Base-by-base conservation (phyloP, 2,329 filamentous ascomycete genomes). In the Alternaria panax region DNA sequence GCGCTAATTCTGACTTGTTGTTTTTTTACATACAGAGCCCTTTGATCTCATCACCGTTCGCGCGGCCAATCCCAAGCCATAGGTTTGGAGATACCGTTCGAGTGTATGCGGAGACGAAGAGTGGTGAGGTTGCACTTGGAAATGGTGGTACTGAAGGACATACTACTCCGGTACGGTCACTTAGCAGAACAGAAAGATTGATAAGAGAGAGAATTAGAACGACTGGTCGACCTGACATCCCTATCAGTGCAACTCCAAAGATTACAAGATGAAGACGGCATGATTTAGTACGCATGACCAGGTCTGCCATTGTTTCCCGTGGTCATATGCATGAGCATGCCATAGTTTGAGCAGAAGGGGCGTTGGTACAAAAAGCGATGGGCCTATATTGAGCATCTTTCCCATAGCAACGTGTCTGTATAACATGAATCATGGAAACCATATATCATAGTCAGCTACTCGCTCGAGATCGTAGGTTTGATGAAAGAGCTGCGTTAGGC, bases 171-270 rank as follows among this genome's bases (percentile, higher is more conserved):
- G 9, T 7, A 7, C 14, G 24, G 27, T 50, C 41, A 14, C 16
- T 53, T 7, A 43, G 45, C 16, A 27, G 43, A 8, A 53, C 18
- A 2, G 50, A 58, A 11, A 25, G 27, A 4, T 14, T 54, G 48
- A 52, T 53, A 25, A 18, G 34, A 20, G 51, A 40, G n/a, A 45
- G 46, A 16, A 40, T 54, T 12, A 38, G 14, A 34, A 28, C 9
- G n/a, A 47, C 52, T 3, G 52, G 52, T 20, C 30, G 42, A 22
- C 42, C 52, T 12, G 42, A 40, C 5, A 30, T 54, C 12, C 52
- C 52, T 2, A 14, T 54, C 8, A 41, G 43, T 48, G 53, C 25
- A 36, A 34, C 34, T 3, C 25, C 32, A 20, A 55, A 18, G 43
- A 34, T 42, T n/a, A 24, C 38, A 7, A 41, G 20, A 14, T 41